Percentiles rank a stretch among this genome's conserved stretches.
Evolutionary conservation across 257 asterid genomes (phyloP).

Genomic region (Penstemon eatonii): DNA sequence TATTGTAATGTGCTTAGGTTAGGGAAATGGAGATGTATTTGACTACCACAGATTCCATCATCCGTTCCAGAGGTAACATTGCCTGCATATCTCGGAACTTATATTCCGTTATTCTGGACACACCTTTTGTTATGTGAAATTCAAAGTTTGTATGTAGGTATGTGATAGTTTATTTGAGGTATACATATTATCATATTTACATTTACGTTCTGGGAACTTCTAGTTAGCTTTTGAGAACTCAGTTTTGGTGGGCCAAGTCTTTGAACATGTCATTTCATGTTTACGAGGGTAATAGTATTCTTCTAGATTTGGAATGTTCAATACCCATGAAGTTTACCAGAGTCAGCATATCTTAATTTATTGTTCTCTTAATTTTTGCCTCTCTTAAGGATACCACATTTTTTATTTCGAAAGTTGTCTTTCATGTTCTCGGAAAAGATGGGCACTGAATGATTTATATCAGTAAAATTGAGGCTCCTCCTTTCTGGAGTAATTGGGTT

Average conservation of each 20-base stretch:
- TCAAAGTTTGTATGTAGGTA: slow-evolving; percentile 1
- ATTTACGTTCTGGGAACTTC: neutral
- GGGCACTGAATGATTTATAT: neutral
- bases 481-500: neutral
- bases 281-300: slow-evolving; percentile 7
- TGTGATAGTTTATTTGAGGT: slow-evolving; percentile 13
- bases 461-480: neutral
- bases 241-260: slow-evolving; percentile 5
- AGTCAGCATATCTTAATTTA: neutral
- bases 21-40: slow-evolving; percentile 91
- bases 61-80: slow-evolving; percentile 75
- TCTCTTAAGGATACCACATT: slow-evolving; percentile 9
- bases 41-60: slow-evolving; percentile 73
- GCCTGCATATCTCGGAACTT: neutral
- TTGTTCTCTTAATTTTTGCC: neutral
- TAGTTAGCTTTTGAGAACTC: neutral
- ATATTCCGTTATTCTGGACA: neutral
- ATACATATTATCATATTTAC: neutral
- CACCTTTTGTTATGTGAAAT: neutral
- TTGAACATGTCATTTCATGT: neutral
- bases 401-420: neutral
- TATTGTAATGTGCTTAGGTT: slow-evolving; percentile 46
- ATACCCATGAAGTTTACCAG: neutral
- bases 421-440: slow-evolving; percentile 7
- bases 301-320: slow-evolving; percentile 2